A percentile compares a stretch with the other conserved stretches of the same genome.
These are phyloP conservation scores for Ascobolus immersus DNA, from an alignment of 495 filamentous ascomycete genomes.

Conservation along the genomic window DNA sequence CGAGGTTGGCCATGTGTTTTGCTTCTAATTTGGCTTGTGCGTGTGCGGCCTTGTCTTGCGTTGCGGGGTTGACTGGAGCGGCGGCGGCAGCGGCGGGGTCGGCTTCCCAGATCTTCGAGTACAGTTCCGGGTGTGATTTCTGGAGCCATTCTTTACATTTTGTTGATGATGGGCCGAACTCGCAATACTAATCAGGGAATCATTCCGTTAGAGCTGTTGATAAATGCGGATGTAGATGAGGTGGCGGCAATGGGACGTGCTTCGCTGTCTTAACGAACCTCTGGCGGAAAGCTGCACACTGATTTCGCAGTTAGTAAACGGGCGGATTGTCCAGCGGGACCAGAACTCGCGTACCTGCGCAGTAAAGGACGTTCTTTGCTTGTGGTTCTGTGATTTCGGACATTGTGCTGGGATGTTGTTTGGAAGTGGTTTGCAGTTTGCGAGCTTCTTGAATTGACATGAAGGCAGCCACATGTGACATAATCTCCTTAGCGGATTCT, in stretches of 20 bases:
- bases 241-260: too few relatives aligned
- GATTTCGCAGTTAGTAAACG: slow-evolving; percentile 3
- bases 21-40: slow-evolving; percentile 55
- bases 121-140: slow-evolving; percentile 43
- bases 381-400: slow-evolving; percentile 27
- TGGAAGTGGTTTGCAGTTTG: slow-evolving; percentile 2
- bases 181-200: slow-evolving; percentile 54
- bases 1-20: slow-evolving; percentile 9
- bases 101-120: slow-evolving; percentile 20
- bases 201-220: not conserved
- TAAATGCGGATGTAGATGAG: not conserved
- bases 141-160: slow-evolving; percentile 94
- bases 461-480: too few relatives aligned
- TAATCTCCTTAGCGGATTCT: too few relatives aligned
- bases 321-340: slow-evolving; percentile 6
- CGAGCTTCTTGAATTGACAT: too few relatives aligned
- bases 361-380: slow-evolving; percentile 46
- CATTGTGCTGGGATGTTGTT: slow-evolving; percentile 2
- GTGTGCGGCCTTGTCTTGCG: slow-evolving; percentile 61
- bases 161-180: slow-evolving; percentile 92
- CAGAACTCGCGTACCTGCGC: slow-evolving; percentile 36
- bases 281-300: slow-evolving; percentile 86
- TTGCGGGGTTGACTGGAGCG: slow-evolving; percentile 6
- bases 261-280: too few relatives aligned
- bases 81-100: not conserved